phyloP scores from a whole-genome alignment of 768 basidiomycete species.

The Serpula lacrymans region DNA sequence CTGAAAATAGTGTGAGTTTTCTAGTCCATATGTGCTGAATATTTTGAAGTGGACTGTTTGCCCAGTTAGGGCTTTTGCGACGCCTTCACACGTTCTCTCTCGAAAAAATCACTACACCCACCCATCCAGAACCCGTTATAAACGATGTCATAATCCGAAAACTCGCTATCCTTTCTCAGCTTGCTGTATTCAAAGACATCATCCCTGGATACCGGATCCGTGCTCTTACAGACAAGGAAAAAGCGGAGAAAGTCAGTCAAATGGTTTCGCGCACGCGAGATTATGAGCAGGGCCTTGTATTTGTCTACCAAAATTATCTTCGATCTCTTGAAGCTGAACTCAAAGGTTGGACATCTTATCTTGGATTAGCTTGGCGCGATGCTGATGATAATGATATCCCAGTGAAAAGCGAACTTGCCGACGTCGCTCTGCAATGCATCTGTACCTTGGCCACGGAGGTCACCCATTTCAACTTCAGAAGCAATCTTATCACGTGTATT shows the following conservation, averaged over 20 bases:
- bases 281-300: slow-evolving; percentile 92
- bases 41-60: slow-evolving; percentile 4
- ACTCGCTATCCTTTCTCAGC: slow-evolving; percentile 83
- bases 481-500: slow-evolving; percentile 87
- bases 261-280: slow-evolving; percentile 87
- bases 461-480: slow-evolving; percentile 95
- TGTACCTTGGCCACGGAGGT: slow-evolving; percentile 79
- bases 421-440: slow-evolving; percentile 77
- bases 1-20: slow-evolving; percentile 83
- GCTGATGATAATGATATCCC: slow-evolving; percentile 14
- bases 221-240: slow-evolving; percentile 84
- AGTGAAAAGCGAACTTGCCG: slow-evolving; percentile 67
- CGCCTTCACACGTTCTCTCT: slow-evolving; percentile 89
- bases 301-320: slow-evolving; percentile 86
- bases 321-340: slow-evolving; percentile 81
- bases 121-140: slow-evolving; percentile 63
- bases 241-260: slow-evolving; percentile 90
- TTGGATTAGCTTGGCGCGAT: slow-evolving; percentile 11
- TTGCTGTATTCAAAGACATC: slow-evolving; percentile 94
- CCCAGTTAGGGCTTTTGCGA: slow-evolving; percentile 80
- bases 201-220: slow-evolving; percentile 97
- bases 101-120: slow-evolving; percentile 62
- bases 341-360: slow-evolving; percentile 49
- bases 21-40: slow-evolving; percentile 11
- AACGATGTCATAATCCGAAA: slow-evolving; percentile 86